Evolutionary conservation across 1,284 basidiomycete species (phyloP).

Genomic region (Boletus mariae): DNA sequence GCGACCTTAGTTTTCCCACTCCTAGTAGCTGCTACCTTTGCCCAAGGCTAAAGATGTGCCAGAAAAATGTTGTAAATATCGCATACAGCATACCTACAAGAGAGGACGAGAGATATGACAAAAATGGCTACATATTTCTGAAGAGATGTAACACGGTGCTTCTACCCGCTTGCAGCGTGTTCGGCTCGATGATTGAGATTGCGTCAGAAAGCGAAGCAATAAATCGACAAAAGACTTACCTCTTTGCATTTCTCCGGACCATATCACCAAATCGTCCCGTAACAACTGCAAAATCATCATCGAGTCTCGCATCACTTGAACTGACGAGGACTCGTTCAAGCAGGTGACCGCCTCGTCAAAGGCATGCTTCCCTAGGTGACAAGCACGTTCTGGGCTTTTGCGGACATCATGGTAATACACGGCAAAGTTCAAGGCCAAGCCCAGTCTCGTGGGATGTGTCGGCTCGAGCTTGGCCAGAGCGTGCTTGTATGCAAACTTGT

Average conservation of each 20-base stretch:
- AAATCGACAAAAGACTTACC: constrained; percentile 26
- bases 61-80: constrained; percentile 10
- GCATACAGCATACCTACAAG: constrained; percentile 8
- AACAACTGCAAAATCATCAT: constrained; percentile 64
- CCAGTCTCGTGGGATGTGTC: constrained; percentile 72
- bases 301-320: constrained; percentile 54
- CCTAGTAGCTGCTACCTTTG: constrained; percentile 85
- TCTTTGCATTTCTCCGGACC: constrained; percentile 56
- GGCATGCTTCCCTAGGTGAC: constrained; percentile 80
- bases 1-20: constrained; percentile 90
- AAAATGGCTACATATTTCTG: constrained; percentile 1
- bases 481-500: constrained; percentile 65
- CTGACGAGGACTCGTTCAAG: constrained; percentile 39
- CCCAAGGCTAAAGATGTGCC: constrained; percentile 39
- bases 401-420: constrained; percentile 97
- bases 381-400: constrained; percentile 88
- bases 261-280: constrained; percentile 61
- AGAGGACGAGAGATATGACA: not conserved
- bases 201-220: constrained; percentile 12
- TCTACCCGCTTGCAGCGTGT: constrained; percentile 20
- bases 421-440: constrained; percentile 92
- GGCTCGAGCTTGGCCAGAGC: constrained; percentile 55
- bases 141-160: not conserved
- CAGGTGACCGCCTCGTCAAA: constrained; percentile 64
- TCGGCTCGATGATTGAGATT: constrained; percentile 19